Conservation (phyloP, 352 stramenopile genomes). For the Phytophthora fragariaefolia region DNA sequence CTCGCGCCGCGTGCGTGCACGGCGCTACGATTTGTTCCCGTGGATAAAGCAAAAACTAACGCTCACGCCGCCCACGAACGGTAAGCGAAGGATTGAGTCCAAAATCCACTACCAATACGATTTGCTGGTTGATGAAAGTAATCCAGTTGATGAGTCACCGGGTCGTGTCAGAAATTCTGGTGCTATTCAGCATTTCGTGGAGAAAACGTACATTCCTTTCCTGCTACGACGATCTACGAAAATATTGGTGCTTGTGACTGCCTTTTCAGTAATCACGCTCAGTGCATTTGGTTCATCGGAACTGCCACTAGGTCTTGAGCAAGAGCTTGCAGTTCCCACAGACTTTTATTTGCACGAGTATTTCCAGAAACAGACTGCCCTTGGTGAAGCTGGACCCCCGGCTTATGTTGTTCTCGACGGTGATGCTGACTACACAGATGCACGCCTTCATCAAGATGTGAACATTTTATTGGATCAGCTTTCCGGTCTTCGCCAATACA, state of each 20-base stretch:
- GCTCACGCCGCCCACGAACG: constrained; percentile 18
- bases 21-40: constrained; percentile 78
- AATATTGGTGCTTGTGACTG: constrained; percentile 56
- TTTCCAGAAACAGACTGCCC: constrained; percentile 86
- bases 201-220: constrained; percentile 71
- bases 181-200: constrained; percentile 68
- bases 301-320: constrained; percentile 87
- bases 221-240: constrained; percentile 69
- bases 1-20: constrained; percentile 62
- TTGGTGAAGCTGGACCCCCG: constrained; percentile 84
- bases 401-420: constrained; percentile 85
- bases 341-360: constrained; percentile 92
- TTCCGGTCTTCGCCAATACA: constrained; percentile 75
- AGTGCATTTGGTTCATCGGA: constrained; percentile 65
- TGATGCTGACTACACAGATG: constrained; percentile 76
- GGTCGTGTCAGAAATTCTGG: constrained; percentile 20
- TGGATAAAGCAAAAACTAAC: constrained; percentile 63
- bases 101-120: constrained; percentile 38
- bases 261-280: constrained; percentile 39
- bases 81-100: constrained; percentile 25
- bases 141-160: neutral
- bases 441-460: constrained; percentile 51
- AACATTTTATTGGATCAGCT: constrained; percentile 79
- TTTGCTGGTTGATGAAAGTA: constrained; percentile 32
- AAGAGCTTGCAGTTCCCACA: constrained; percentile 86